phyloP scores from a whole-genome alignment of 495 filamentous ascomycete genomes.

The Penicillium salamii region DNA sequence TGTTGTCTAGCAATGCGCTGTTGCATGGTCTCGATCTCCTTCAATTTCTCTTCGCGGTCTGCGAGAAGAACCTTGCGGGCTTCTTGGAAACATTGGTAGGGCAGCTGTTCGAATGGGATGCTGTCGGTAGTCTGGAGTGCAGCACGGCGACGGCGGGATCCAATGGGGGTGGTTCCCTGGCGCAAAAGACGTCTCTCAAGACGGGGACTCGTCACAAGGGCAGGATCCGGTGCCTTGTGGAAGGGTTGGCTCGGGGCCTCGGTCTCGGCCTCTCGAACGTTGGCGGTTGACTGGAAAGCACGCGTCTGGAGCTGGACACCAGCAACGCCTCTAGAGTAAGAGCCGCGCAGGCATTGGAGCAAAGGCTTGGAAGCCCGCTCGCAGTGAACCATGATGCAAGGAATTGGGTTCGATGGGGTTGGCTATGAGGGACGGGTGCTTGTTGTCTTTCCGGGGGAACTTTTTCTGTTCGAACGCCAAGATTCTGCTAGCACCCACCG shows the following conservation, averaged over 20 bases:
- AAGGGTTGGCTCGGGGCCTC: conserved; percentile 34
- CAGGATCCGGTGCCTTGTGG: conserved; percentile 46
- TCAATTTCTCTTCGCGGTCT: conserved; percentile 80
- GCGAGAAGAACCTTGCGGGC: conserved; percentile 76
- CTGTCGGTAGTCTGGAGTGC: conserved; percentile 62
- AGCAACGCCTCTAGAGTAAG: conserved; percentile 32
- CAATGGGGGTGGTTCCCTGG: conserved; percentile 60
- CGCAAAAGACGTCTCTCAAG: conserved; percentile 59
- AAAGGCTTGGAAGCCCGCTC: conserved; percentile 67
- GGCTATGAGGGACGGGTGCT: conserved; percentile 13
- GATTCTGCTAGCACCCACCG: conserved; percentile 37
- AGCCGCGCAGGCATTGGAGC: conserved; percentile 58
- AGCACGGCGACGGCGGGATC: conserved; percentile 79
- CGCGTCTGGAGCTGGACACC: conserved; percentile 35
- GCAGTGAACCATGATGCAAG: conserved; percentile 61
- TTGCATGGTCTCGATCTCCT: conserved; percentile 56
- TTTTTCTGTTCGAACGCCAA: conserved; percentile 40
- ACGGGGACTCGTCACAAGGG: conserved; percentile 49
- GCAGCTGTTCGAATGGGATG: conserved; percentile 87
- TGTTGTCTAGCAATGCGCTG: conserved; percentile 59
- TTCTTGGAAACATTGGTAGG: conserved; percentile 97
- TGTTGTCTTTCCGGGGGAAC: conserved; percentile 35
- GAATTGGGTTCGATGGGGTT: conserved; percentile 16
- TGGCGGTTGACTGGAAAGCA: conserved; percentile 38
- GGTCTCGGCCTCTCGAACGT: conserved; percentile 37